Evolutionary conservation across 257 asterid genomes (phyloP).

Genomic region (Plantago ovata): DNA sequence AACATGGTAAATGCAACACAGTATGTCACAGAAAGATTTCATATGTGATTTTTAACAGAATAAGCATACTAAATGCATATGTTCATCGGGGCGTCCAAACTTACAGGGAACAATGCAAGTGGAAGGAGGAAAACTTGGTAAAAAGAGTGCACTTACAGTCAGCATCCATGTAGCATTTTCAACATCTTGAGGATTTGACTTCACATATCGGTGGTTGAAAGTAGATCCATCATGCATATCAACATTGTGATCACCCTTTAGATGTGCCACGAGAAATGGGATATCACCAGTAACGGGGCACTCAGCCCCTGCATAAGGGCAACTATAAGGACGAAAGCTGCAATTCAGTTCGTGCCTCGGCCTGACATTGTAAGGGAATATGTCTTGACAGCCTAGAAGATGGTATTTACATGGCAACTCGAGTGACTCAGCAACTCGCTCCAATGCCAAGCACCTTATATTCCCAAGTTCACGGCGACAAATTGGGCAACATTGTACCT

Average conservation of each 20-base stretch:
- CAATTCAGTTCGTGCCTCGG: constrained; percentile 44
- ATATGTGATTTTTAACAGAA: background rate
- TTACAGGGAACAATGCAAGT: background rate
- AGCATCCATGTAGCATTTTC: constrained; percentile 62
- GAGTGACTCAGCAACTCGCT: constrained; percentile 50
- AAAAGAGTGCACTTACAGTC: constrained; percentile 33
- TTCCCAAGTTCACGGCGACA: constrained; percentile 54
- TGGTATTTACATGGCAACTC: constrained; percentile 50
- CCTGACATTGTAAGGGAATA: constrained; percentile 37
- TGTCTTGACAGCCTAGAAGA: constrained; percentile 46
- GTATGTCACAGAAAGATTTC: background rate
- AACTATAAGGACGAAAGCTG: constrained; percentile 47
- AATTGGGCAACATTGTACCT: constrained; percentile 44
- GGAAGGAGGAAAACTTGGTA: background rate
- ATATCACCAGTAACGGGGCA: constrained; percentile 46
- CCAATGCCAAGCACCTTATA: constrained; percentile 58
- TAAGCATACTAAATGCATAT: background rate
- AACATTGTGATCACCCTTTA: constrained; percentile 52
- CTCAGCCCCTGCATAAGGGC: constrained; percentile 54
- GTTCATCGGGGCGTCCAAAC: background rate
- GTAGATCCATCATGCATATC: constrained; percentile 60
- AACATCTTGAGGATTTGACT: constrained; percentile 46
- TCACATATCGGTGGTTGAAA: constrained; percentile 58
- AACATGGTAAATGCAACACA: background rate
- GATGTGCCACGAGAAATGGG: constrained; percentile 43